Percentiles rank a stretch among this genome's conserved stretches.
Conservation (phyloP, 257 asterid species). For the Solanum bukasovii region DNA sequence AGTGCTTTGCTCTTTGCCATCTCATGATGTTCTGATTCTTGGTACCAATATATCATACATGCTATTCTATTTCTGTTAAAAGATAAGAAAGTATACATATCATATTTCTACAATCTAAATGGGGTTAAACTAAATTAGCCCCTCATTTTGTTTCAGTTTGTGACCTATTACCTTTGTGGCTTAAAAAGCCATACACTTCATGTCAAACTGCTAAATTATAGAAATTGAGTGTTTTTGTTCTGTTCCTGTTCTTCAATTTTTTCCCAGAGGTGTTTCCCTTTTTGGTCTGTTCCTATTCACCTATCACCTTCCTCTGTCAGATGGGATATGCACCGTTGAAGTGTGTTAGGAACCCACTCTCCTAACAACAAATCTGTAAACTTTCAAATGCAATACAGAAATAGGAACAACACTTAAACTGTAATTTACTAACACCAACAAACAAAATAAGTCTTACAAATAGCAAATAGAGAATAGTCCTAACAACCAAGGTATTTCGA, state of each 20-base stretch:
- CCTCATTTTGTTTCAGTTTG: background rate
- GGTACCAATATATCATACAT: background rate
- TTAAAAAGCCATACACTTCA: background rate
- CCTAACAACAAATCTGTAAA: too few species aligned
- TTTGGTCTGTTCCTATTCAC: background rate
- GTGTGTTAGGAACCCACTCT: too few species aligned
- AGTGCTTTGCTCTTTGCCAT: constrained; percentile 2
- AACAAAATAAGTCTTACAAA: too few species aligned
- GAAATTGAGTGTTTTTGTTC: background rate
- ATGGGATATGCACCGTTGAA: background rate
- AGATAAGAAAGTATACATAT: background rate
- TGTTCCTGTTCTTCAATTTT: background rate
- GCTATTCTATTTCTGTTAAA: background rate
- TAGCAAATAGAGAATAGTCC: too few species aligned
- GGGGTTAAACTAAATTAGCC: background rate
- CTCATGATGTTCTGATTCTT: background rate
- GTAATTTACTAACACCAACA: too few species aligned
- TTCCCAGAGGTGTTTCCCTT: background rate
- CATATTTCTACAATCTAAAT: background rate
- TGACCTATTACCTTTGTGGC: background rate
- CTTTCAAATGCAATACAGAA: too few species aligned
- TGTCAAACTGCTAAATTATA: background rate
- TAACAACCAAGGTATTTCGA: too few species aligned
- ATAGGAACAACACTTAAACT: too few species aligned
- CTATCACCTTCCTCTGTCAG: background rate